Conservation (phyloP, 129 eudicot genomes). For the Flaveria linearis region DNA sequence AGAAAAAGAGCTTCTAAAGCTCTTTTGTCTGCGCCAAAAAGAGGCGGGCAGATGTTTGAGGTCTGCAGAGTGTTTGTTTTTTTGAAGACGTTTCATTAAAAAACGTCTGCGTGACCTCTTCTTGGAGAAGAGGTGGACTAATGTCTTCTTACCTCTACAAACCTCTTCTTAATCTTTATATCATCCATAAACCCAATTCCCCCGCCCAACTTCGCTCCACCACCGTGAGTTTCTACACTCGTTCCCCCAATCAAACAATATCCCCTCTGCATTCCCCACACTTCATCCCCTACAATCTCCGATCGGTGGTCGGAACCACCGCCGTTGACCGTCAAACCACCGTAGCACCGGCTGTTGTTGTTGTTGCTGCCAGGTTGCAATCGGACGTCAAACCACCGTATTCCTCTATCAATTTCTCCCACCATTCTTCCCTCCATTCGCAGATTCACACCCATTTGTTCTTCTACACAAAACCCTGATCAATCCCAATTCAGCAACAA, state of each 20-base stretch:
- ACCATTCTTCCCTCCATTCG: slow-evolving; percentile 22
- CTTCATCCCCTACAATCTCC: too few relatives aligned
- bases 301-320: neutral
- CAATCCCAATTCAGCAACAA: slow-evolving; percentile 36
- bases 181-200: slow-evolving; percentile 17
- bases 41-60: too few relatives aligned
- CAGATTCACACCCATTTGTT: slow-evolving; percentile 36
- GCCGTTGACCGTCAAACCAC: neutral
- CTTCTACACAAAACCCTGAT: slow-evolving; percentile 40
- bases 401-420: neutral
- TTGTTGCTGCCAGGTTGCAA: slow-evolving; percentile 30
- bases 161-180: slow-evolving; percentile 15
- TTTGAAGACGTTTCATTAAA: too few relatives aligned
- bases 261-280: too few relatives aligned
- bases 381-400: slow-evolving; percentile 36
- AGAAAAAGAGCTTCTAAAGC: too few relatives aligned
- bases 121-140: too few relatives aligned
- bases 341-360: neutral
- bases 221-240: slow-evolving; percentile 10
- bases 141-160: too few relatives aligned
- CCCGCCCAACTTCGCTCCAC: slow-evolving; percentile 32
- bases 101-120: too few relatives aligned
- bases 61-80: too few relatives aligned
- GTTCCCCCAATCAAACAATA: neutral
- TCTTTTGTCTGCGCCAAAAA: too few relatives aligned